phyloP scores from a whole-genome alignment of 2,329 filamentous ascomycete genomes.

The Pestalotiopsis sp. region DNA sequence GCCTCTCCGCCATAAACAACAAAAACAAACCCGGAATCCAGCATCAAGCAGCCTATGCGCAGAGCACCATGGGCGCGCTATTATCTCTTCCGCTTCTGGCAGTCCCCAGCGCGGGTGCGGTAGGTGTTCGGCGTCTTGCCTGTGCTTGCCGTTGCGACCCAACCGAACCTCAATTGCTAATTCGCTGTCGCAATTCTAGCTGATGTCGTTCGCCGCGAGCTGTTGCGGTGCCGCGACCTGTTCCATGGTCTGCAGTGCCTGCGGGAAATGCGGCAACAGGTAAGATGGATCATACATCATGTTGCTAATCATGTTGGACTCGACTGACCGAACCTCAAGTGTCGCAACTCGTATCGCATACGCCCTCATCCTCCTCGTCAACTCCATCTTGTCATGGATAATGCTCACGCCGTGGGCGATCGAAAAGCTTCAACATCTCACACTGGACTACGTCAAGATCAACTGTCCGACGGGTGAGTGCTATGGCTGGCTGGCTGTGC shows the following conservation, averaged over 20 bases:
- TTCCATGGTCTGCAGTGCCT: constrained; percentile 92
- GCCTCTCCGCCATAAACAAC: background rate
- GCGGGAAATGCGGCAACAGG: constrained; percentile 97
- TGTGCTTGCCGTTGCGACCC: background rate
- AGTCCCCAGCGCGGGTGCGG: constrained; percentile 81
- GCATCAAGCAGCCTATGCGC: background rate
- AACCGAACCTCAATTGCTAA: constrained; percentile 17
- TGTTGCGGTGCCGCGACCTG: constrained; percentile 97
- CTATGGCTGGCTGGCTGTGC: constrained; percentile 93
- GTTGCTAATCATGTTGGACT: background rate
- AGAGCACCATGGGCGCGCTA: constrained; percentile 77
- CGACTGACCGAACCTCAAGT: constrained; percentile 46
- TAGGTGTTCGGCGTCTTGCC: constrained; percentile 51
- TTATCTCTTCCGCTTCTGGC: constrained; percentile 89
- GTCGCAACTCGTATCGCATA: constrained; percentile 97
- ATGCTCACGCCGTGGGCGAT: constrained; percentile 99
- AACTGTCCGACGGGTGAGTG: constrained; percentile 89
- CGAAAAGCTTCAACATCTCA: constrained; percentile 89
- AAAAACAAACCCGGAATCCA: background rate
- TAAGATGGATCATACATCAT: constrained; percentile 39
- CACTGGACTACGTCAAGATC: constrained; percentile 94
- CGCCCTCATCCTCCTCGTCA: constrained; percentile 90
- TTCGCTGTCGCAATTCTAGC: constrained; percentile 43
- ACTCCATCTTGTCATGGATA: constrained; percentile 97
- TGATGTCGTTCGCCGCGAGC: constrained; percentile 79